These are phyloP conservation scores for Ustilago nuda DNA, from an alignment of 1,284 basidiomycete genomes.

Conservation along the genomic window DNA sequence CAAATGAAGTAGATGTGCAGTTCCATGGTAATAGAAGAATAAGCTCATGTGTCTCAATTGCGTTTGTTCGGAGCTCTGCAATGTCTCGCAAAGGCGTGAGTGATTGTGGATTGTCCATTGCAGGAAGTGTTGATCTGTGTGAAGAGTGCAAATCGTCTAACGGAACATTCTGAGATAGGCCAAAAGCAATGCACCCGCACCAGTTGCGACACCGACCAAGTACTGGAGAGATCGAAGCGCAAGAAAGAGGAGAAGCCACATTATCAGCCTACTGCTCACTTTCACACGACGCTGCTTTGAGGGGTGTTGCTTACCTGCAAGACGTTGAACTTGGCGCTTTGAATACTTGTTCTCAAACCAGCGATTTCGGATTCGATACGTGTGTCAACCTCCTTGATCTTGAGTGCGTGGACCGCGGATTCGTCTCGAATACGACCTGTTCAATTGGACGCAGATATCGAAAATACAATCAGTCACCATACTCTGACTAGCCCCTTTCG, in stretches of 20 bases:
- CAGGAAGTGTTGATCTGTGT: background rate
- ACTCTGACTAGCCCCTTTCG: background rate
- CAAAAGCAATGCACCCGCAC: constrained; percentile 86
- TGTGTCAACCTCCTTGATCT: constrained; percentile 98
- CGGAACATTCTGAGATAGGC: constrained; percentile 77
- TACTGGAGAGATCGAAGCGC: constrained; percentile 40
- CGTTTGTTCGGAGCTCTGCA: background rate
- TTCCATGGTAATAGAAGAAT: background rate
- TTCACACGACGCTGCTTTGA: background rate
- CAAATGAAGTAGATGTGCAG: background rate
- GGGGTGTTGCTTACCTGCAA: constrained; percentile 49
- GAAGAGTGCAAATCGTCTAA: constrained; percentile 18
- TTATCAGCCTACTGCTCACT: background rate
- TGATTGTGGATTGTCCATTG: background rate
- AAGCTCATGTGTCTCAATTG: background rate
- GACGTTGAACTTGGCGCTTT: constrained; percentile 82
- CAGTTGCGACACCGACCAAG: constrained; percentile 75
- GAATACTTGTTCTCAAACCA: constrained; percentile 86
- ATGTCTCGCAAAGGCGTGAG: background rate
- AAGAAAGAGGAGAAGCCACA: background rate
- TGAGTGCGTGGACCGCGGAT: constrained; percentile 89
- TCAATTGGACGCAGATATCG: background rate
- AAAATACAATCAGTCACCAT: background rate
- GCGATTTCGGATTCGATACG: constrained; percentile 97
- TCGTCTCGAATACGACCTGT: constrained; percentile 85